Evolutionary conservation across 495 filamentous ascomycete species (phyloP).

Genomic region (Tirmania nivea): DNA sequence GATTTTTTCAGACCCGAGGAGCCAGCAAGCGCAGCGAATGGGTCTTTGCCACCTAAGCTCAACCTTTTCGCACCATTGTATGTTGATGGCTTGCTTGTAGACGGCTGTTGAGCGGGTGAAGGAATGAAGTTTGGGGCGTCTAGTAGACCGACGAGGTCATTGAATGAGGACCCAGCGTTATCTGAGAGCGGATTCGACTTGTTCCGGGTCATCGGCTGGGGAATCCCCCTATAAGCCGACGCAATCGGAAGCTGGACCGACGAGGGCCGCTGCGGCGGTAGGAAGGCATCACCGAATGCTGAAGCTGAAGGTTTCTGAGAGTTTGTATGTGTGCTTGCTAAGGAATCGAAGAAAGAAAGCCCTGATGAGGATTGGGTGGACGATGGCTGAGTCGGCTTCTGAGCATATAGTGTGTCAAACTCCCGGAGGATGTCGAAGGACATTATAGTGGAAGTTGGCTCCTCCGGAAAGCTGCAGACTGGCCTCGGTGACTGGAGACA

Average conservation of each 20-base stretch:
- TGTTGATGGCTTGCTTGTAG: not conserved
- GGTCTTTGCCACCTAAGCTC: not conserved
- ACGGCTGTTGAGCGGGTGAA: not conserved
- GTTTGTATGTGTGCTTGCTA: not conserved
- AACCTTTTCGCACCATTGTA: not conserved
- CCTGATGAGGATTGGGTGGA: slow-evolving; percentile 1
- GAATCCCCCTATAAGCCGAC: slow-evolving; percentile 2
- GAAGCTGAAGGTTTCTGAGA: not conserved
- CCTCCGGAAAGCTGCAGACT: no score
- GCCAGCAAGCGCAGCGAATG: not conserved
- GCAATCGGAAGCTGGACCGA: slow-evolving; percentile 3
- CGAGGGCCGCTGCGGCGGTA: slow-evolving; percentile 5
- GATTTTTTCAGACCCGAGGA: slow-evolving; percentile 2
- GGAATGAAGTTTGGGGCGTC: not conserved
- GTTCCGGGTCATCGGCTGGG: slow-evolving; percentile 14
- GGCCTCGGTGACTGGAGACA: no score
- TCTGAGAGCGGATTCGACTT: slow-evolving; percentile 1
- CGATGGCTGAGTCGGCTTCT: slow-evolving; percentile 1
- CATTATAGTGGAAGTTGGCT: slow-evolving; percentile 2
- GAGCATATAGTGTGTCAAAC: slow-evolving; percentile 12
- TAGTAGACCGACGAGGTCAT: slow-evolving; percentile 12
- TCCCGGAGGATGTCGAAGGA: slow-evolving; percentile 18
- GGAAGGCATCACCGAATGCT: slow-evolving; percentile 2
- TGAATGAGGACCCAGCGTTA: slow-evolving; percentile 15
- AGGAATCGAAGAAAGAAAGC: not conserved